Percentiles rank a stretch among this genome's conserved stretches.
Evolutionary conservation across 257 asterid genomes (phyloP).

Genomic region (Fraxinus cuspidata): DNA sequence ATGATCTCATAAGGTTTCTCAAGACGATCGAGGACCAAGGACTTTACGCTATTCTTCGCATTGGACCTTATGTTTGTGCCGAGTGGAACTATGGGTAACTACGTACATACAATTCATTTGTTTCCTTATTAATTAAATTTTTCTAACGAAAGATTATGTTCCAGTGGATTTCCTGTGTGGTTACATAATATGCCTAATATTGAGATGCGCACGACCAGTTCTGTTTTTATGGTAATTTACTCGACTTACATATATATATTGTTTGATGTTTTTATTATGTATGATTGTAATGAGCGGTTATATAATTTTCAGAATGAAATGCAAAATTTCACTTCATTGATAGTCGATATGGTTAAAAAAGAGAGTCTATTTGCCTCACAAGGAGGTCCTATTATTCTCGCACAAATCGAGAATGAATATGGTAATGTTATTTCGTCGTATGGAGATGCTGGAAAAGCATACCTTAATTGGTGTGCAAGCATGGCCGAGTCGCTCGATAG

Average conservation of each 20-base stretch:
- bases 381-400: conserved; percentile 87
- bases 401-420: conserved; percentile 83
- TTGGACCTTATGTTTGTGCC: conserved; percentile 88
- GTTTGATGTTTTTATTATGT: too few species aligned
- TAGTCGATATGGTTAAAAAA: conserved; percentile 63
- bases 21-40: conserved; percentile 59
- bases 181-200: conserved; percentile 57
- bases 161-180: conserved; percentile 84
- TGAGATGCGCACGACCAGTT: conserved; percentile 58
- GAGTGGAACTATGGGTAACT: conserved; percentile 85
- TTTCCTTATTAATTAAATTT: neutral
- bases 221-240: conserved; percentile 50
- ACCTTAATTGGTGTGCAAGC: conserved; percentile 64
- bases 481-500: conserved; percentile 56
- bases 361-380: conserved; percentile 81
- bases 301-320: conserved; percentile 54
- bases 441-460: conserved; percentile 72
- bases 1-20: conserved; percentile 61
- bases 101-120: neutral
- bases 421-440: conserved; percentile 56
- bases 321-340: conserved; percentile 63
- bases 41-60: conserved; percentile 64
- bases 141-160: neutral
- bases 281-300: neutral
- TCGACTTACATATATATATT: too few species aligned